Conservation (phyloP, 2,329 filamentous ascomycete genomes). For the Neoascochyta sp. region DNA sequence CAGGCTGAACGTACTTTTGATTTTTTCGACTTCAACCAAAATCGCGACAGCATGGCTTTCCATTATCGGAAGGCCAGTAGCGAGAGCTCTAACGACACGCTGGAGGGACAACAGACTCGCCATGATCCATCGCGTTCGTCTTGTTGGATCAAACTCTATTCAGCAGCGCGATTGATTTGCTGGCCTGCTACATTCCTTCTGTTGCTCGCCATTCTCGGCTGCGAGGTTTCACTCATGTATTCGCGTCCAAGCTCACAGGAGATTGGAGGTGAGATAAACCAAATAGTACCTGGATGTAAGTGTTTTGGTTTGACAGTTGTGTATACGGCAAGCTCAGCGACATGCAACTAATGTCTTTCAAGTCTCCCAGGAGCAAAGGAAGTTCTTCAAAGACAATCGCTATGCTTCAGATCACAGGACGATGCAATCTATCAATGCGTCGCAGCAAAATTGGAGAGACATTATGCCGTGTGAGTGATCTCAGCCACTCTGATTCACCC, state of each 20-base stretch:
- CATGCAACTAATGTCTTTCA: not conserved
- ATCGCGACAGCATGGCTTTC: conserved; percentile 4
- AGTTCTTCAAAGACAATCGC: conserved; percentile 11
- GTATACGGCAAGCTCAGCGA: too few species aligned
- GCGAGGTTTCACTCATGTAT: conserved; percentile 14
- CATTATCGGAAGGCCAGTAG: conserved; percentile 12
- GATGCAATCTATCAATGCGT: conserved; percentile 7
- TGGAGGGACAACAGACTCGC: conserved; percentile 2
- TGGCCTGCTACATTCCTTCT: conserved; percentile 12
- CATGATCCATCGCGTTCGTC: not conserved
- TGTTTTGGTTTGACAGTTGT: not conserved
- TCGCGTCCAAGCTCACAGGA: conserved; percentile 3
- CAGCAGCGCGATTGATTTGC: conserved; percentile 3
- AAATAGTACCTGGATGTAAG: conserved; percentile 13
- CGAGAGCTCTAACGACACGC: conserved; percentile 3
- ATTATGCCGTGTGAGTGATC: conserved; percentile 10
- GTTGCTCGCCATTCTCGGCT: conserved; percentile 8
- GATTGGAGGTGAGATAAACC: conserved; percentile 13
- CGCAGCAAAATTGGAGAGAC: conserved; percentile 9
- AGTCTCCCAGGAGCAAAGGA: conserved; percentile 12
- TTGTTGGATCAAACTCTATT: conserved; percentile 1
- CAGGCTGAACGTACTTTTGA: too few species aligned
- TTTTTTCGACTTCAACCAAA: too few species aligned
- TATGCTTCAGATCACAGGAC: conserved; percentile 18
- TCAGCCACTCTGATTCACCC: not conserved